phyloP scores from a whole-genome alignment of 2,329 filamentous ascomycete genomes.

The Aureobasidium sp. region DNA sequence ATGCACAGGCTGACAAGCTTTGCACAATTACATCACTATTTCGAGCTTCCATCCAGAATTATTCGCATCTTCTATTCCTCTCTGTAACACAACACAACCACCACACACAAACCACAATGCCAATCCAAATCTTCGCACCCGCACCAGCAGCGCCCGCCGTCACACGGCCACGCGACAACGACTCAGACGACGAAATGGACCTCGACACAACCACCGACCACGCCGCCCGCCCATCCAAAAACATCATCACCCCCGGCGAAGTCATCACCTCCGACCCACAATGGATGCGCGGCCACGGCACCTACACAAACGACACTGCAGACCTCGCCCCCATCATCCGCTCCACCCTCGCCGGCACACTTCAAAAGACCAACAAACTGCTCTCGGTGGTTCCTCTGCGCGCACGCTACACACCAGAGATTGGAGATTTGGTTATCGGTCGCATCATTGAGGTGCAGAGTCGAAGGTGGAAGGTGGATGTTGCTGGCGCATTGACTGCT shows the following conservation, averaged over 20 bases:
- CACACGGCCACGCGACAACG: slow-evolving; percentile 17
- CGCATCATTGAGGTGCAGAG: slow-evolving; percentile 93
- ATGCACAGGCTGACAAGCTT: background rate
- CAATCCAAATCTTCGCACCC: slow-evolving; percentile 51
- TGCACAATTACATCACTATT: background rate
- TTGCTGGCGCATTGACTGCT: slow-evolving; percentile 78
- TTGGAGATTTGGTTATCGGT: slow-evolving; percentile 90
- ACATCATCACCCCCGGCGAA: slow-evolving; percentile 81
- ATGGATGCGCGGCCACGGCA: slow-evolving; percentile 98
- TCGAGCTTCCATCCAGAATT: slow-evolving; percentile 1
- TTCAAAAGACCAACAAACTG: slow-evolving; percentile 93
- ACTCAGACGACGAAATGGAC: slow-evolving; percentile 31
- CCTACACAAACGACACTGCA: slow-evolving; percentile 51
- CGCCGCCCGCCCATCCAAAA: slow-evolving; percentile 32
- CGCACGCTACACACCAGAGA: slow-evolving; percentile 89
- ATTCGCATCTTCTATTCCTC: background rate
- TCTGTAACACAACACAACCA: background rate
- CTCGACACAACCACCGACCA: slow-evolving; percentile 39
- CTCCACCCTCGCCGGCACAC: slow-evolving; percentile 81
- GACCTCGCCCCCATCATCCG: slow-evolving; percentile 59
- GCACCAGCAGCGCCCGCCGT: slow-evolving; percentile 29
- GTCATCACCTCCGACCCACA: slow-evolving; percentile 81
- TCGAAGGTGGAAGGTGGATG: slow-evolving; percentile 88
- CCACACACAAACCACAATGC: slow-evolving; percentile 34
- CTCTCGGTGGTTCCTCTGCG: slow-evolving; percentile 84